These are phyloP conservation scores for Colletotrichum australisinense DNA, from an alignment of 2,329 filamentous ascomycete species.

Conservation along the genomic window DNA sequence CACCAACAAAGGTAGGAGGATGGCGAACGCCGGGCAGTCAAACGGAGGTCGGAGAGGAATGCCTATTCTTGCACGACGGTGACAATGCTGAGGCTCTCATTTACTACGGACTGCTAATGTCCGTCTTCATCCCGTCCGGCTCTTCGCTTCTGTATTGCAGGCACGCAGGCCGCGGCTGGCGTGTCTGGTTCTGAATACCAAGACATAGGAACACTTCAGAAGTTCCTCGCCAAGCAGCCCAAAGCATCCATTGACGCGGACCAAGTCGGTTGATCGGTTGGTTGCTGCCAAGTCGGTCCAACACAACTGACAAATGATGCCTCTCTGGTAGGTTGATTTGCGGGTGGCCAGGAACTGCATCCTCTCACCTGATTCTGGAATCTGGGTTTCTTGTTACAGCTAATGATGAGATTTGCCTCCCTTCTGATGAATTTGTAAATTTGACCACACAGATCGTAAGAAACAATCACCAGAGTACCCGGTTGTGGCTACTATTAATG, in stretches of 20 bases:
- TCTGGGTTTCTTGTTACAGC: not conserved
- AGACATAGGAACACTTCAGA: constrained; percentile 16
- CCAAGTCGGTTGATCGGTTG: constrained; percentile 24
- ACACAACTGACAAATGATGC: constrained; percentile 9
- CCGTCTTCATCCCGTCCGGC: not conserved
- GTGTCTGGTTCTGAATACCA: not conserved
- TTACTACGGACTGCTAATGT: not conserved
- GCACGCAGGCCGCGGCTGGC: no score
- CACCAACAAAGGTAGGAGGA: not conserved
- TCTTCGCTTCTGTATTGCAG: not conserved
- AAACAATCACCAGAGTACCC: not conserved
- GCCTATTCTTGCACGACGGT: not conserved
- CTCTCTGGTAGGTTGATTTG: not conserved
- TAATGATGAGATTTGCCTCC: not conserved
- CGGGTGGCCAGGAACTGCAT: not conserved
- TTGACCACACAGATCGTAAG: not conserved
- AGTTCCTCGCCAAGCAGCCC: constrained; percentile 19
- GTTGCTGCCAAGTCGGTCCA: not conserved
- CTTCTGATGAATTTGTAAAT: not conserved
- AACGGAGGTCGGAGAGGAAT: not conserved
- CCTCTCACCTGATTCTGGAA: not conserved
- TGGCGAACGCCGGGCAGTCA: not conserved
- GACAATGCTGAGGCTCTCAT: not conserved
- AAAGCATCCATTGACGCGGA: not conserved
- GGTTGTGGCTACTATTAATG: no score